Evolutionary conservation across 768 basidiomycete species (phyloP), one percentile per base, ranked within the genome.

Genomic region (Tulasnella sp.): DNA sequence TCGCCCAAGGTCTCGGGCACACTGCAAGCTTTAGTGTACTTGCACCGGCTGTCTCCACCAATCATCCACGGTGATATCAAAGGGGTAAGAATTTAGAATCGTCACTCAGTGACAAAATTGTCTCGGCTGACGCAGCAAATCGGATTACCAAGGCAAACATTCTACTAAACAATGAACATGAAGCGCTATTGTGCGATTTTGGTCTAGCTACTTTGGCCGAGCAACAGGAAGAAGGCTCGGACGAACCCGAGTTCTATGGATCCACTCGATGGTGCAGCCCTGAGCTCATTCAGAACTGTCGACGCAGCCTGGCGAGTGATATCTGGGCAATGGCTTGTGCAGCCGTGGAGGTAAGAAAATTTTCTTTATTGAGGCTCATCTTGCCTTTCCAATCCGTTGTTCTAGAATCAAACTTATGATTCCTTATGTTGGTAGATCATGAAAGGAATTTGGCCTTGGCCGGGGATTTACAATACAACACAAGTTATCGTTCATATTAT

Each of bases 21-120:
- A 15, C 55, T 57, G 2, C 38, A 27, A 12, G 63, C 61, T 4
- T 53, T 64, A 7, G 27, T 24, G 3, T 62, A 64, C 52, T 29
- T 64, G 7, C 63, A 64, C 41, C 53, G 29, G 15, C 53, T 44
- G 17, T 19, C 15, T 45, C 60, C 60, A 31, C 49, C 63, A 25
- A 29, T 64, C 11, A 55, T 60, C 4, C 61, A 64, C 44, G 63
- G 63, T 10, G 63, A 64, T 46, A 44, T 64, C 22, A 62, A 62
- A 59, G 45, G 51, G 2, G 63, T 64, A 25, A 29, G 63, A 30
- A 34, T 21, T 41, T 17, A 19, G 7, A 12, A 1, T 42, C 34
- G 3, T 3, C 8, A 11, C 42, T 31, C 19, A 29, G 52, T n/a
- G n/a, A n/a, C n/a, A n/a, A n/a, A n/a, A n/a, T 3, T 15, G 15